Evolutionary conservation across 805 yeast species (phyloP).

Genomic region (Yarrowia deformans): DNA sequence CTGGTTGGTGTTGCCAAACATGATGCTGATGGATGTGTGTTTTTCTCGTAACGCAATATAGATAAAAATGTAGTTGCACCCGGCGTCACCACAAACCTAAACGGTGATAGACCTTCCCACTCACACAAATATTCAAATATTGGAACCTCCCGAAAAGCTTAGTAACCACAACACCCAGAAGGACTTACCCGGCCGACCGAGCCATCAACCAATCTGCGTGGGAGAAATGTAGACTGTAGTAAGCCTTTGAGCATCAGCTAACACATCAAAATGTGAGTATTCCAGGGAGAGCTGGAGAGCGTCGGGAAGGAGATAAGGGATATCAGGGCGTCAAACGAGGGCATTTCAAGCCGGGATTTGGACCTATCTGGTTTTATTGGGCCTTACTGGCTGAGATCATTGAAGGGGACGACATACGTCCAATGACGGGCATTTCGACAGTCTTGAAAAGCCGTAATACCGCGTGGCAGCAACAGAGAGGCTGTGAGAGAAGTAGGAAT

Average conservation of each 20-base stretch:
- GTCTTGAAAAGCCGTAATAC: background rate
- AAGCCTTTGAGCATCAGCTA: slow-evolving; percentile 39
- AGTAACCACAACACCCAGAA: slow-evolving; percentile 6
- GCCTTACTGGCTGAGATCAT: background rate
- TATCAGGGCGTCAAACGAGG: background rate
- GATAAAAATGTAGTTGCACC: slow-evolving; percentile 38
- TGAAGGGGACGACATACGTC: background rate
- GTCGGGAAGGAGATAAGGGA: background rate
- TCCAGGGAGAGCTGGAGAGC: background rate
- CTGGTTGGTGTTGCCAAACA: slow-evolving; percentile 34
- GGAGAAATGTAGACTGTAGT: slow-evolving; percentile 36
- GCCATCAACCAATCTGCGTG: slow-evolving; percentile 35
- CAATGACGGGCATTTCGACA: background rate
- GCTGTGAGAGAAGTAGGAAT: background rate
- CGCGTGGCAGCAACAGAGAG: background rate
- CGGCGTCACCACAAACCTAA: background rate
- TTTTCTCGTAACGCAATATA: background rate
- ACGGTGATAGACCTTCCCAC: background rate
- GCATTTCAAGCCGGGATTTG: background rate
- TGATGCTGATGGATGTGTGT: slow-evolving; percentile 8
- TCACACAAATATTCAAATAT: background rate
- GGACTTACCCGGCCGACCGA: slow-evolving; percentile 35
- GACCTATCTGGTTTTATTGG: background rate
- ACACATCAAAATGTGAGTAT: slow-evolving; percentile 39
- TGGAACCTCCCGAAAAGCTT: background rate